phyloP scores from a whole-genome alignment of 345 rosid genomes.

The Carallia pectinifolia region DNA sequence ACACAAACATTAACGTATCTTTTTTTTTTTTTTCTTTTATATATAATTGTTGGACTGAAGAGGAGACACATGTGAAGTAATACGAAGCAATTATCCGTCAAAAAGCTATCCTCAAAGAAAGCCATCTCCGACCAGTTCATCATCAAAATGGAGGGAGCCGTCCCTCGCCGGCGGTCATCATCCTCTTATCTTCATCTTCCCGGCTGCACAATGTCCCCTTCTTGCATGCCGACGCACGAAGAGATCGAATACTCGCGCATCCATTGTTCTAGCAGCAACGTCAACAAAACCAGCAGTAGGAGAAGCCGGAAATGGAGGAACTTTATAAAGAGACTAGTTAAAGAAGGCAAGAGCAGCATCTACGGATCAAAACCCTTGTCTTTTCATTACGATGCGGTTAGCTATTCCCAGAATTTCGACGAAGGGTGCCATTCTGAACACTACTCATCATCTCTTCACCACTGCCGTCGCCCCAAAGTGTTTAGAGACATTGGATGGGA shows the following conservation, averaged over 20 bases:
- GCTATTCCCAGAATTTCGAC: conserved; percentile 79
- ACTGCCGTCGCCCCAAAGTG: not conserved
- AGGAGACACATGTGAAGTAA: too few relatives aligned
- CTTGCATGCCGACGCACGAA: conserved; percentile 44
- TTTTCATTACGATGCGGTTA: conserved; percentile 71
- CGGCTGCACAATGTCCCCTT: conserved; percentile 45
- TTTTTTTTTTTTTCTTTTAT: too few relatives aligned
- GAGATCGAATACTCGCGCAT: conserved; percentile 54
- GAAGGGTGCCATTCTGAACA: conserved; percentile 40
- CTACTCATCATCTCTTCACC: not conserved
- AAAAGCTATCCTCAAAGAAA: not conserved
- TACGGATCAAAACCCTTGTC: conserved; percentile 51
- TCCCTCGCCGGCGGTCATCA: conserved; percentile 24
- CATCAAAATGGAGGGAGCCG: conserved; percentile 39
- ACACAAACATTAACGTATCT: too few relatives aligned
- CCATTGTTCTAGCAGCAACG: not conserved
- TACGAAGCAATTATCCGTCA: not conserved
- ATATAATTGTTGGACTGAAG: too few relatives aligned
- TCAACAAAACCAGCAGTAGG: conserved; percentile 12
- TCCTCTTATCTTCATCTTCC: conserved; percentile 23
- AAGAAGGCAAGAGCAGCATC: conserved; percentile 33
- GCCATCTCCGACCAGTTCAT: not conserved
- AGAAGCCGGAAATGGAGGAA: conserved; percentile 42
- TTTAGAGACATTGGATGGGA: conserved; percentile 29
- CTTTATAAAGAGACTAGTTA: conserved; percentile 45